Percentiles rank a stretch among this genome's conserved stretches.
Evolutionary conservation across 2,329 filamentous ascomycete species (phyloP).

Genomic region (Fusarium sp.): DNA sequence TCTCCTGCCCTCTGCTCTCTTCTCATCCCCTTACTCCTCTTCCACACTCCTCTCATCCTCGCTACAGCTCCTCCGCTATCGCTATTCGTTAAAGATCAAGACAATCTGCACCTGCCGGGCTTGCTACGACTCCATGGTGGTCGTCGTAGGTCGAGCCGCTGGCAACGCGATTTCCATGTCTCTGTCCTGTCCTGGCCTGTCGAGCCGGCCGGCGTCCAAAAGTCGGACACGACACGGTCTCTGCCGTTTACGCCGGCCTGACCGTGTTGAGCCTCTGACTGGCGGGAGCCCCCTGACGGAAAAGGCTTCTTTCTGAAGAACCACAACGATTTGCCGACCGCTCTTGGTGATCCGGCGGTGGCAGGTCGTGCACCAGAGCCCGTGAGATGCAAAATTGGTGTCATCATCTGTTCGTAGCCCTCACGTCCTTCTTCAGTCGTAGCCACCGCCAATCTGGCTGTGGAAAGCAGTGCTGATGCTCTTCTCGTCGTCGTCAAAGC

Average conservation of each 20-base stretch:
- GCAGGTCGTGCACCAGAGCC: constrained; percentile 43
- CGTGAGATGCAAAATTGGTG: constrained; percentile 45
- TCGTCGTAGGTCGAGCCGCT: constrained; percentile 36
- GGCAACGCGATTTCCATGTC: constrained; percentile 37
- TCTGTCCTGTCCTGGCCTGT: constrained; percentile 39
- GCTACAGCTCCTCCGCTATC: constrained; percentile 32
- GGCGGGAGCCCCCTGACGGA: constrained; percentile 6
- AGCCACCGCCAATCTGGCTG: constrained; percentile 83
- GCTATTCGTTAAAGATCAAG: constrained; percentile 45
- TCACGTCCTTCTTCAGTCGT: constrained; percentile 59
- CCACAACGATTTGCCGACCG: constrained; percentile 34
- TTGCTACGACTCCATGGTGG: constrained; percentile 35
- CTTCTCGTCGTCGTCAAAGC: constrained; percentile 91
- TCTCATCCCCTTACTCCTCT: constrained; percentile 24
- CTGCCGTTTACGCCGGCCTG: constrained; percentile 32
- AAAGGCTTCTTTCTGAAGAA: constrained; percentile 40
- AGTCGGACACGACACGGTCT: constrained; percentile 41
- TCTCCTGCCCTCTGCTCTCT: constrained; percentile 16
- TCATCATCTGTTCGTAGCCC: constrained; percentile 46
- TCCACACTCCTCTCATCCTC: constrained; percentile 15
- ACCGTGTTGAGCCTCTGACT: constrained; percentile 37
- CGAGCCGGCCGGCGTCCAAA: constrained; percentile 34
- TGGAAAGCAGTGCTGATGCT: constrained; percentile 97
- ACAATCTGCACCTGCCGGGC: constrained; percentile 47
- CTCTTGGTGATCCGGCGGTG: constrained; percentile 37